Base-by-base conservation (phyloP, 1,139 yeast species). In the Candida anutae region DNA sequence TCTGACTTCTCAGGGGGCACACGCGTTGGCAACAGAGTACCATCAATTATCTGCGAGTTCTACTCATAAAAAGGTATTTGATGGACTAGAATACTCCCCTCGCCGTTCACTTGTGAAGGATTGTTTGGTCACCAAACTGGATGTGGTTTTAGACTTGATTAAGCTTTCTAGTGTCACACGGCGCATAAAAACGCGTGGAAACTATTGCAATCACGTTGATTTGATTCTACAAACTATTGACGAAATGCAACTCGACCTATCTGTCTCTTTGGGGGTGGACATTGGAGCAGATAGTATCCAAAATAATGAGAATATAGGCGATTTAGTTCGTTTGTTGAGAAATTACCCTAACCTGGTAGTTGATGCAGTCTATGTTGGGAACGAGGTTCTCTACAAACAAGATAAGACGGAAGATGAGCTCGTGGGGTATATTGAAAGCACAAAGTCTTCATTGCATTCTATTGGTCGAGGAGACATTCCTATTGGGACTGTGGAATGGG, bases 231-330 rank as follows among this genome's bases (percentile, higher is more conserved):
- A 69, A 12, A 70, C 83, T 1, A 71, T 80, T 11, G 51, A 56
- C 26, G 58, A 59, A 5, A 50, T 75, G 31, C 55, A 65, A 14
- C 46, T 77, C 23, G 65, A 76, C 37, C 61, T 78, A 63, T 69
- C 77, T 0, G 46, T 80, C 16, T 55, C 82, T 0, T 46, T 78
- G 45, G 87, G 87, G 1, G 69, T 79, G 2, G 75, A 82, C 82
- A 69, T 77, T 23, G 74, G 77, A 1, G 31, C 40, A 0, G 57
- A 70, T 44, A 55, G 59, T 8, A 46, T 49, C 1, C 50, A 55
- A 2, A 69, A 74, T 29, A 36, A 48, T 13, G 43, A 46, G 3
- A 79, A 76, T 35, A 42, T 74, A 25, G 41, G 51, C 3, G 56
- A 51, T 5, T 60, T 76, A 62, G 60, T 69, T 41, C 30, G 43